Base-by-base conservation (phyloP, 805 yeast genomes). In the Candida gorgasii region DNA sequence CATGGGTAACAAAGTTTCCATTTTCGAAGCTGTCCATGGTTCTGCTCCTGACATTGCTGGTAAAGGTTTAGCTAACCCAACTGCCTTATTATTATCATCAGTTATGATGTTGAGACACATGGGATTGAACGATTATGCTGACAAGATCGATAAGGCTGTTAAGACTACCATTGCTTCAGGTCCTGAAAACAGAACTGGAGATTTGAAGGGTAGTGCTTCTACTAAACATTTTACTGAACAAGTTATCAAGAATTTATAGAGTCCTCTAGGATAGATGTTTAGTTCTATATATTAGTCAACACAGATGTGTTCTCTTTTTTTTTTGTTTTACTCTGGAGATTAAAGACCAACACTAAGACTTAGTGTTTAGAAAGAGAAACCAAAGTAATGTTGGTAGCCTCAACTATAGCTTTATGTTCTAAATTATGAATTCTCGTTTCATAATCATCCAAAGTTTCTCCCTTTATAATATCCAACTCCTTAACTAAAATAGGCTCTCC, bases 11-110 rank as follows among this genome's bases (percentile, higher is more conserved):
- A 84, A 87, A 67, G 96, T 92, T 51, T 89, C 97, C 44, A 92
- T 93, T 66, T 93, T 93, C 69, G 99, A 93, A 81, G 99, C 99
- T 52, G 99, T 93, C 62, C 99, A 93, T 71, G 99, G 99, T 69
- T 90, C 98, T 45, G 99, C 99, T 51, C 99, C 99, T 58, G 99
- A 93, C 69, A 93, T 93, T 62, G 98, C 98, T 50, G 99, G 99
- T 64, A 89, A 93, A 79, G 95, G 96, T 65, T 81, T 88, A 67
- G 99, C 99, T 52, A 93, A 93, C 82, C 99, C 99, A 75, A 93
- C 99, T 48, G 99, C 99, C 44, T 73, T 93, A 64, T 78, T 93
- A 67, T 79, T 93, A 65, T 89, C 97, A 39, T 92, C 98, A 35
- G 89, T 90, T 64, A 93, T 93, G 97, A 92, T 93, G 98, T 84